Conservation (phyloP, 2,329 filamentous ascomycete genomes). For the Pseudopyricularia javanii region DNA sequence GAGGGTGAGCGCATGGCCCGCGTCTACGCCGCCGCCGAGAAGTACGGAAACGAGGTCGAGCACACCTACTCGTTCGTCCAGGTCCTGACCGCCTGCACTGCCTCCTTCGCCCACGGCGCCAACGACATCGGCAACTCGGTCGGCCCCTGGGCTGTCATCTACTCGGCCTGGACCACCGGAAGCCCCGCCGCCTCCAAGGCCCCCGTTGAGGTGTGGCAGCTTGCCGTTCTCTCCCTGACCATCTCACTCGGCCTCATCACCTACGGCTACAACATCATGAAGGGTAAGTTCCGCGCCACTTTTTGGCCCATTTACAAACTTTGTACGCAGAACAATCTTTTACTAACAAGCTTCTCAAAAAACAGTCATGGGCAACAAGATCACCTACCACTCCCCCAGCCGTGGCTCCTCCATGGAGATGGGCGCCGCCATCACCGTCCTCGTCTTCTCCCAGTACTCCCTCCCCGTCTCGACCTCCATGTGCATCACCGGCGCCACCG, state of each 20-base stretch:
- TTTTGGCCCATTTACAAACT: not conserved
- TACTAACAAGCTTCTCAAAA: no score
- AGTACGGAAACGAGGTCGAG: constrained; percentile 31
- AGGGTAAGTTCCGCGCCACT: constrained; percentile 45
- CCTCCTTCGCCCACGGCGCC: constrained; percentile 27
- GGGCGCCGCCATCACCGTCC: constrained; percentile 35
- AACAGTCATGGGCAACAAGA: constrained; percentile 22
- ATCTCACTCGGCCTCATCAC: constrained; percentile 50
- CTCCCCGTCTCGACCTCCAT: constrained; percentile 16
- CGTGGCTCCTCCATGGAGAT: constrained; percentile 46
- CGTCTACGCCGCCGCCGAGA: constrained; percentile 17
- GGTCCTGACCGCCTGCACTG: constrained; percentile 23
- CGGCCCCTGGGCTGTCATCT: constrained; percentile 24
- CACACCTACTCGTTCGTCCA: constrained; percentile 33
- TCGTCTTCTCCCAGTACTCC: constrained; percentile 10
- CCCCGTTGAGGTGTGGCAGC: constrained; percentile 61
- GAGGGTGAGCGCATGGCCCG: constrained; percentile 30
- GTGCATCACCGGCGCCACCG: constrained; percentile 13
- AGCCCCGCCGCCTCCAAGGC: constrained; percentile 19
- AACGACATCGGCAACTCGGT: constrained; percentile 30
- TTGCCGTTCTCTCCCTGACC: constrained; percentile 52
- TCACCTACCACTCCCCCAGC: constrained; percentile 27
- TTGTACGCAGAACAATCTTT: no score
- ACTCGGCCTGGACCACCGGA: constrained; percentile 20
- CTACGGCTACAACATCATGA: constrained; percentile 80